Evolutionary conservation across 306 rosid genomes (phyloP).

Genomic region (Inga oerstediana): DNA sequence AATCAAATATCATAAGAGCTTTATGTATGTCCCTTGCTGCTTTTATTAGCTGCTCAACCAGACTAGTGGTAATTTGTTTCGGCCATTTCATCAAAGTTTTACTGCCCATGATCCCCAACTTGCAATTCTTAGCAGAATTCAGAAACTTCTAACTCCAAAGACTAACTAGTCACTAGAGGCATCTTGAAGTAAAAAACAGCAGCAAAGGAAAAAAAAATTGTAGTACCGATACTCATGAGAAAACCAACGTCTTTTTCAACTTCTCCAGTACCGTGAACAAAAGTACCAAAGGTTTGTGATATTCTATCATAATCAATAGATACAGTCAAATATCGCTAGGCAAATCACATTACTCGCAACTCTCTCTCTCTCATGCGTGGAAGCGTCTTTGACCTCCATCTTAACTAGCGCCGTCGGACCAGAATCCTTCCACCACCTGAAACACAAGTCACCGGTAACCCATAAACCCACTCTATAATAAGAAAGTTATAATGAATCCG

Average conservation of each 20-base stretch:
- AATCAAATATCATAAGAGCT: conserved; percentile 68
- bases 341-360: background rate
- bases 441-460: too few species aligned
- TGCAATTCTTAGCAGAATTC: conserved; percentile 1
- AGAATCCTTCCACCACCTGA: too few species aligned
- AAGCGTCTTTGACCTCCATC: background rate
- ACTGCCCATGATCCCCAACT: conserved; percentile 53
- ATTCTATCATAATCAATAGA: background rate
- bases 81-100: conserved; percentile 77
- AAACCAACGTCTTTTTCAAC: background rate
- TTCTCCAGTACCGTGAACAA: background rate
- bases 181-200: conserved; percentile 8
- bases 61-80: conserved; percentile 53
- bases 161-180: conserved; percentile 23
- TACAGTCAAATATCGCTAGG: background rate
- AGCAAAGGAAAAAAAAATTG: background rate
- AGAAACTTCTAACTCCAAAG: conserved; percentile 11
- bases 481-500: too few species aligned
- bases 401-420: too few species aligned
- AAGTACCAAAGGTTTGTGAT: background rate
- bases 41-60: conserved; percentile 68
- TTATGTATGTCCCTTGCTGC: conserved; percentile 68
- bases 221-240: background rate
- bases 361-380: background rate
- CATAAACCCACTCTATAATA: too few species aligned